Percentiles rank a stretch among this genome's conserved stretches.
Conservation (phyloP, 192 early-diverging fungal species). For the Umbelopsis ramanniana region DNA sequence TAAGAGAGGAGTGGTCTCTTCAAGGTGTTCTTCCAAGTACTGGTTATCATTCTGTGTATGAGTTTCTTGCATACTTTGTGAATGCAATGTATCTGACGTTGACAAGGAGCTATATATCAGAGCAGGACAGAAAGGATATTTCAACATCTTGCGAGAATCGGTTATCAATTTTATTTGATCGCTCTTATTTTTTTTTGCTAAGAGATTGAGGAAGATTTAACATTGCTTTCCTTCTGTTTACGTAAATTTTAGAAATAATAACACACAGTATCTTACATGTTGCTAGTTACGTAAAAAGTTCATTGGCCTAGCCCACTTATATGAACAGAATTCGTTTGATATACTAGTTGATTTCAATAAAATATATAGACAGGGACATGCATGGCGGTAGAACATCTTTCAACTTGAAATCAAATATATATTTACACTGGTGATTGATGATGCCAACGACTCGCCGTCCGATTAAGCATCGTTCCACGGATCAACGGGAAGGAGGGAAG, state of each 20-base stretch:
- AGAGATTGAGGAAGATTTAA: background rate
- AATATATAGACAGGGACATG: no score
- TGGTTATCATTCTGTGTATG: background rate
- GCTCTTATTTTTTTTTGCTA: background rate
- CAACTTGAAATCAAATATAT: no score
- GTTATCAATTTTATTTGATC: background rate
- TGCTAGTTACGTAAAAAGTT: background rate
- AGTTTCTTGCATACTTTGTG: background rate
- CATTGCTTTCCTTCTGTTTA: background rate
- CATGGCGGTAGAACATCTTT: no score
- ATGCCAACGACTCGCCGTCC: no score
- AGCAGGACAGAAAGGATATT: background rate
- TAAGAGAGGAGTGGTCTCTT: conserved; percentile 16
- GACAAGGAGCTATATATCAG: background rate
- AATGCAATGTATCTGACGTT: background rate
- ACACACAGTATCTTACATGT: background rate
- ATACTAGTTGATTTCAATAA: no score
- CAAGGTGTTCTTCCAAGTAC: background rate
- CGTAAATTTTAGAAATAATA: background rate
- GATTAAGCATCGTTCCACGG: no score
- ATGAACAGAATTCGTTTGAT: no score
- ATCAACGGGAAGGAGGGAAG: no score
- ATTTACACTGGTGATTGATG: no score
- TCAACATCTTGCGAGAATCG: background rate
- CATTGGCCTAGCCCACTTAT: no score